phyloP scores from a whole-genome alignment of 805 yeast species.

The Metschnikowia proteae region DNA sequence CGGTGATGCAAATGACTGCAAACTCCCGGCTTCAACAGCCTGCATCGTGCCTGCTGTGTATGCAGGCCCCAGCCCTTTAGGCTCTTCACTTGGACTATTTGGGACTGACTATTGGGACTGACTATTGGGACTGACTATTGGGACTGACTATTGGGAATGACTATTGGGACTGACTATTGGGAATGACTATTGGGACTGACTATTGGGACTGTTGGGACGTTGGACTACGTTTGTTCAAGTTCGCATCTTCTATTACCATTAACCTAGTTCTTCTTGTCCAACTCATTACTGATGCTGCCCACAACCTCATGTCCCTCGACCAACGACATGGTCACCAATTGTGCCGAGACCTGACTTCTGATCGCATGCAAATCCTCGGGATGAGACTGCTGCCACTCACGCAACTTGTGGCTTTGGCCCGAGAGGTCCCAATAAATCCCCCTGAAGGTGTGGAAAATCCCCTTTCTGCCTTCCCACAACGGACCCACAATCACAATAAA shows the following conservation, averaged over 20 bases:
- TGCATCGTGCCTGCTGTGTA: no score
- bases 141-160: no score
- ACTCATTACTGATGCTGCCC: conserved; percentile 13
- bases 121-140: no score
- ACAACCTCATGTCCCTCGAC: conserved; percentile 13
- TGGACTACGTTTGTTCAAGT: no score
- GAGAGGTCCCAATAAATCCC: conserved; percentile 84
- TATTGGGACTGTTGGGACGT: no score
- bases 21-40: no score
- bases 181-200: no score
- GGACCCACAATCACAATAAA: conserved; percentile 67
- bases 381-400: conserved; percentile 69
- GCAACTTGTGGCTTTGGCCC: conserved; percentile 70
- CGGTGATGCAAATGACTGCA: not conserved
- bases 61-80: no score
- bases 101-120: no score
- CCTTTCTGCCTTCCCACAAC: conserved; percentile 67
- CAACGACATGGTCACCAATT: conserved; percentile 13
- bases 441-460: conserved; percentile 58
- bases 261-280: conserved; percentile 9
- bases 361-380: conserved; percentile 77
- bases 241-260: no score
- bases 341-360: conserved; percentile 52
- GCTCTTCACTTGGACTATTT: no score
- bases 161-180: no score